Conservation (phyloP, 371 early-diverging fungal genomes). For the Aphelidium insulamus region DNA sequence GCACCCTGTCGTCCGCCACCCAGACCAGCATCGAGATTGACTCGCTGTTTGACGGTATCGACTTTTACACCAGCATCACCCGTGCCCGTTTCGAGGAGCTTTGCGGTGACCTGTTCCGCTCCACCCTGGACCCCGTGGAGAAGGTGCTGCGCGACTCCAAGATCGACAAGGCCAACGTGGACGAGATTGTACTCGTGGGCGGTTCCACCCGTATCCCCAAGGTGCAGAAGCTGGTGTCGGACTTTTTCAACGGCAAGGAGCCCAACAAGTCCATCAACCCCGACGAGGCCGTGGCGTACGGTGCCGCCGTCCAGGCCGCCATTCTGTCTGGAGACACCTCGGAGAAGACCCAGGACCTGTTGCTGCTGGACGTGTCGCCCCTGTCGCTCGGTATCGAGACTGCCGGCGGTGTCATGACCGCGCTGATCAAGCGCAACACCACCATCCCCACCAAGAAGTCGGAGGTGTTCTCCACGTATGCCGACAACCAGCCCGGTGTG, state of each 20-base stretch:
- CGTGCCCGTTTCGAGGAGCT: conserved; percentile 65
- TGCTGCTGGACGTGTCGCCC: conserved; percentile 73
- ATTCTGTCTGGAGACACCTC: conserved; percentile 48
- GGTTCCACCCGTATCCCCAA: conserved; percentile 96
- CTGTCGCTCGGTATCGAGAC: conserved; percentile 83
- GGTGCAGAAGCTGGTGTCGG: conserved; percentile 58
- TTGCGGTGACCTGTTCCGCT: conserved; percentile 42
- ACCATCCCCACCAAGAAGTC: conserved; percentile 75
- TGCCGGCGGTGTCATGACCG: conserved; percentile 64
- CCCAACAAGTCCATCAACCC: conserved; percentile 56
- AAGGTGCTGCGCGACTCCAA: conserved; percentile 43
- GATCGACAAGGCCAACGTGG: conserved; percentile 40
- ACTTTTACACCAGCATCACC: conserved; percentile 48
- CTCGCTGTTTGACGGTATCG: conserved; percentile 74
- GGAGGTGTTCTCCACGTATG: conserved; percentile 81
- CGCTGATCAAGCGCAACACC: conserved; percentile 64
- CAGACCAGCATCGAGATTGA: conserved; percentile 84
- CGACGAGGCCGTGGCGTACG: conserved; percentile 94
- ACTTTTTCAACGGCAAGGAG: conserved; percentile 71
- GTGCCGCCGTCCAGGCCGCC: conserved; percentile 93
- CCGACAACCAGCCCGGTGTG: conserved; percentile 84
- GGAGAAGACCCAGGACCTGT: conserved; percentile 39
- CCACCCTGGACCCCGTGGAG: conserved; percentile 47
- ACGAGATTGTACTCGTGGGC: conserved; percentile 87
- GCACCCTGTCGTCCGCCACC: conserved; percentile 71